Evolutionary conservation across 2,329 filamentous ascomycete genomes (phyloP), one percentile per base, ranked within the genome.

Genomic region (Fusarium sp.): DNA sequence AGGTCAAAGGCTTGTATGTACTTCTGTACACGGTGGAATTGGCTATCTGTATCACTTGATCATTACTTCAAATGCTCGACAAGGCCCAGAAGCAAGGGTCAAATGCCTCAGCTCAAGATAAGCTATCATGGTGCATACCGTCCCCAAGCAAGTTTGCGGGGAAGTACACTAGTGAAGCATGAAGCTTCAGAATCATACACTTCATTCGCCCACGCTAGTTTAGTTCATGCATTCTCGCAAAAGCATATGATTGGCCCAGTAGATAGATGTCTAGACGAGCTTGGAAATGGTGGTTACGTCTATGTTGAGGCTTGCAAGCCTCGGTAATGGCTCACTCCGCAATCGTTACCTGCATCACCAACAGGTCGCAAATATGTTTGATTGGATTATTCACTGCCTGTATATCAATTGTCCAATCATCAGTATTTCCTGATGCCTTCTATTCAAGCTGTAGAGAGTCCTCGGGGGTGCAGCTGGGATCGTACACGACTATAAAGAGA

Each of bases 21-120:
- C n/a, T 17, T 24, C 36, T 10, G 8, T 4, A n/a, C 3, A n/a
- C 0, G 11, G 14, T 30, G 34, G 20, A 28, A 9, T 2, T 10
- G 15, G 4, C 8, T 8, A 22, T n/a, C 20, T 55, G 4, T 11
- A 14, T 55, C 51, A 30, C 34, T n/a, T 28, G 20, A 41, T 8
- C 8, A n/a, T 0, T 18, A 2, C 38, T 3, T 14, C 24, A 30
- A n/a, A 18, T 0, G 34, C 1, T 30, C 11, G 10, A 30, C 1
- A 22, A 54, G 34, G 34, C 3, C 51, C 11, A n/a, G 34, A 28
- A 10, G 7, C 15, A 8, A 28, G 24, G 15, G 34, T 7, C 8
- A 41, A 55, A 6, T 30, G 24, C 24, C 36, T n/a, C 20, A 30
- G 34, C 51, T 54, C 51, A 28, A 55, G 51, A 55, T 55, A 55